Conservation (phyloP, 805 yeast species). For the Metschnikowia peoriensis region DNA sequence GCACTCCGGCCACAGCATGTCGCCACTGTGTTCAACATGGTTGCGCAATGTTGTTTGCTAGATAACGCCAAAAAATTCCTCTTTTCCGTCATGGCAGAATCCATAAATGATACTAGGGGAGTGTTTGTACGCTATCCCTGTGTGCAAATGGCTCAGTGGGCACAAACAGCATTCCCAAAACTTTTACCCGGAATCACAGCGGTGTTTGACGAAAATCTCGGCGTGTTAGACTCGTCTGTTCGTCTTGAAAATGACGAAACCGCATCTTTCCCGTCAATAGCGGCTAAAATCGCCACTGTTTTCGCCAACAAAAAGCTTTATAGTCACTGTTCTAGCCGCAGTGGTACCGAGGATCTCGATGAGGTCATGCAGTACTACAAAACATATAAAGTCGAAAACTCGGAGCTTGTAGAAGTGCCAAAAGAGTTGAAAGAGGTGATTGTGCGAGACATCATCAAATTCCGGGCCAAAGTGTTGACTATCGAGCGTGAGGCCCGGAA, state of each 20-base stretch:
- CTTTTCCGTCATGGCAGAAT: constrained; percentile 32
- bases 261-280: background rate
- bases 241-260: background rate
- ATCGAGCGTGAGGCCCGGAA: constrained; percentile 52
- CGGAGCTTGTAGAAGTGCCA: constrained; percentile 58
- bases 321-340: constrained; percentile 17
- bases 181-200: constrained; percentile 6
- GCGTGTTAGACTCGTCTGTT: background rate
- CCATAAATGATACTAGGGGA: constrained; percentile 32
- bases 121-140: constrained; percentile 33
- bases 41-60: constrained; percentile 15
- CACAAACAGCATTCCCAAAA: constrained; percentile 6
- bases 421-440: constrained; percentile 50
- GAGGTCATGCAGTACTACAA: constrained; percentile 34
- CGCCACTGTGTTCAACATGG: constrained; percentile 30
- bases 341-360: constrained; percentile 37
- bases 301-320: constrained; percentile 21
- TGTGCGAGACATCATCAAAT: constrained; percentile 51
- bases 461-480: constrained; percentile 53
- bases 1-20: constrained; percentile 26
- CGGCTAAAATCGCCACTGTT: constrained; percentile 4
- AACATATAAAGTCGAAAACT: constrained; percentile 53
- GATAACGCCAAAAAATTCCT: constrained; percentile 15
- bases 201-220: constrained; percentile 10
- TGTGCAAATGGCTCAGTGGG: constrained; percentile 17